A percentile compares a stretch with the other conserved stretches of the same genome.
These are phyloP conservation scores for Coniella lustricola DNA, from an alignment of 2,329 filamentous ascomycete species.

Conservation along the genomic window DNA sequence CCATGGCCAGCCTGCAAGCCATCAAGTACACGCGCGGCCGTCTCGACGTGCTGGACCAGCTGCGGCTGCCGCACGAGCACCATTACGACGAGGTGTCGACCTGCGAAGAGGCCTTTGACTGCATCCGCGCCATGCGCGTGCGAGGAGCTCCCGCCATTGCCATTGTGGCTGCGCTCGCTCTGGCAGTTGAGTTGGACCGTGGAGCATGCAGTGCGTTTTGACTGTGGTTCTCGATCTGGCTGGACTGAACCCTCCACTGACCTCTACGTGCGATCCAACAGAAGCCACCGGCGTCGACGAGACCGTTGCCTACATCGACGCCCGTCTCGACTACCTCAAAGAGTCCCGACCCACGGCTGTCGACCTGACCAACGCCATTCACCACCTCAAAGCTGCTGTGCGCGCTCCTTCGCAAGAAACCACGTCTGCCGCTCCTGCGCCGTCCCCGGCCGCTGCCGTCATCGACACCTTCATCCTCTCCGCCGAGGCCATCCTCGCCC, in stretches of 20 bases:
- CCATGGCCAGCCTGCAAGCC: slow-evolving; percentile 60
- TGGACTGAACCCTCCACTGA: not conserved
- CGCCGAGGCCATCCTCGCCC: slow-evolving; percentile 78
- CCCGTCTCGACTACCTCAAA: slow-evolving; percentile 78
- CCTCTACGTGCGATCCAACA: not conserved
- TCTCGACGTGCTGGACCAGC: slow-evolving; percentile 74
- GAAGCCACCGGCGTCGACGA: slow-evolving; percentile 42
- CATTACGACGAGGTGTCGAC: slow-evolving; percentile 68
- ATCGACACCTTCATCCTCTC: slow-evolving; percentile 65
- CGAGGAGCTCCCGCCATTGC: slow-evolving; percentile 90
- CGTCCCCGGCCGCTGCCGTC: slow-evolving; percentile 46
- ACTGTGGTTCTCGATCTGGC: not conserved
- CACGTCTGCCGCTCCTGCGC: slow-evolving; percentile 19
- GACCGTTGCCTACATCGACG: slow-evolving; percentile 63
- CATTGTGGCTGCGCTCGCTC: slow-evolving; percentile 86
- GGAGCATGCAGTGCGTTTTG: slow-evolving; percentile 35
- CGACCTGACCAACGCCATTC: slow-evolving; percentile 84
- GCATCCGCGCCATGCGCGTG: slow-evolving; percentile 72
- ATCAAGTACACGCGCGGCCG: slow-evolving; percentile 68
- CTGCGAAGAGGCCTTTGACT: slow-evolving; percentile 71
- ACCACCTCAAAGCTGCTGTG: slow-evolving; percentile 64
- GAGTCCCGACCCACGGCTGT: slow-evolving; percentile 90
- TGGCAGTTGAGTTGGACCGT: slow-evolving; percentile 74
- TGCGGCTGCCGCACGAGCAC: slow-evolving; percentile 73
- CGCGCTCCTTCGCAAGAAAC: slow-evolving; percentile 37